These are phyloP conservation scores for Suillus luteus DNA, from an alignment of 768 basidiomycete species.

Conservation along the genomic window DNA sequence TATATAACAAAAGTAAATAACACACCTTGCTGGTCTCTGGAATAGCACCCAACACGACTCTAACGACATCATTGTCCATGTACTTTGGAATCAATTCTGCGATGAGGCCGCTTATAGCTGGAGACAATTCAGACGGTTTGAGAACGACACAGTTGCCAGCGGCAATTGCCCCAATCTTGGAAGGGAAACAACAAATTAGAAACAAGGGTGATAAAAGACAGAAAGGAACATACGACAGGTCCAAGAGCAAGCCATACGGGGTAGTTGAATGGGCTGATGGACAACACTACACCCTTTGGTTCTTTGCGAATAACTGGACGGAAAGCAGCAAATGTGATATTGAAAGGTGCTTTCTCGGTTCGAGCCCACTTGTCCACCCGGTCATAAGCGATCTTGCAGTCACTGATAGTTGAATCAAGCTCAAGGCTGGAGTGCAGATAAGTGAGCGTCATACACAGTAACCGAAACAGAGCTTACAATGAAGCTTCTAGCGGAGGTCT, in stretches of 20 bases:
- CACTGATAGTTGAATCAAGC: conserved; percentile 52
- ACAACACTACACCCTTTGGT: conserved; percentile 72
- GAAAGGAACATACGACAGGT: conserved; percentile 51
- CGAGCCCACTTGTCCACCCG: conserved; percentile 77
- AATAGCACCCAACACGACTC: conserved; percentile 68
- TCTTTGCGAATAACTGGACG: conserved; percentile 70
- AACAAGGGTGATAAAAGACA: background rate
- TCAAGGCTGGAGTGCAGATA: conserved; percentile 53
- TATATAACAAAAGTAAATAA: background rate
- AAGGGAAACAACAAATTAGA: conserved; percentile 21
- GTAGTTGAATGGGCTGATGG: conserved; percentile 78
- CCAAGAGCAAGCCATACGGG: conserved; percentile 60
- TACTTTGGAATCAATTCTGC: conserved; percentile 75
- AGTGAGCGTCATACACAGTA: background rate
- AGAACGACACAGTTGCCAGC: conserved; percentile 73
- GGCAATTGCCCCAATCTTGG: conserved; percentile 66
- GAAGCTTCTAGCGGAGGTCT: conserved; percentile 60
- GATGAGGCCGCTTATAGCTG: conserved; percentile 56
- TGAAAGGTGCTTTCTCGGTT: conserved; percentile 57
- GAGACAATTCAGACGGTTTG: conserved; percentile 76
- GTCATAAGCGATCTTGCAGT: conserved; percentile 55
- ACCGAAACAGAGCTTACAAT: conserved; percentile 42
- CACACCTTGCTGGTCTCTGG: conserved; percentile 61
- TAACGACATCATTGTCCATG: conserved; percentile 64
- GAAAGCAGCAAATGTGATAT: conserved; percentile 57